These are phyloP conservation scores for Rhizomucor miehei DNA, from an alignment of 371 early-diverging fungal genomes.

Conservation along the genomic window DNA sequence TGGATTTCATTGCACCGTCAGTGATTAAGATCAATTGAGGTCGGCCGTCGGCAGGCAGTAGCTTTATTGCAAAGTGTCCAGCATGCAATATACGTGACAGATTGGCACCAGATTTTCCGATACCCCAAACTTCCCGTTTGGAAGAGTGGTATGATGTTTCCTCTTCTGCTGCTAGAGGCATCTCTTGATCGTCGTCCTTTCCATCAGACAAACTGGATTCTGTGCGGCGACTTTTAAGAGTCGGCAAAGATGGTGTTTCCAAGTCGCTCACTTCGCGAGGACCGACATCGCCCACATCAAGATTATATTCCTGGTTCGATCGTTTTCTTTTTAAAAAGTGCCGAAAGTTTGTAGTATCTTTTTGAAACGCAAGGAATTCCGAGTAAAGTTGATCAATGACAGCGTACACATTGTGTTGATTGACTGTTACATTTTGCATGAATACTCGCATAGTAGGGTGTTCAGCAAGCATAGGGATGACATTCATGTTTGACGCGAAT, in stretches of 20 bases:
- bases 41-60: slow-evolving; percentile 69
- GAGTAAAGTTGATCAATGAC: slow-evolving; percentile 53
- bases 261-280: slow-evolving; percentile 17
- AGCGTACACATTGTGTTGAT: slow-evolving; percentile 42
- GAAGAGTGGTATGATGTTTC: slow-evolving; percentile 25
- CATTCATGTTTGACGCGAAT: slow-evolving; percentile 62
- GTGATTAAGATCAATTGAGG: slow-evolving; percentile 80
- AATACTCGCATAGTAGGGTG: slow-evolving; percentile 71
- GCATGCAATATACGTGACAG: slow-evolving; percentile 68
- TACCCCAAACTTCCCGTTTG: slow-evolving; percentile 58
- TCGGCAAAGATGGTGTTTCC: slow-evolving; percentile 24
- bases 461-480: slow-evolving; percentile 52
- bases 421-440: slow-evolving; percentile 63
- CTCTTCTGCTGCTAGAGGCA: too few species aligned
- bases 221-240: slow-evolving; percentile 2
- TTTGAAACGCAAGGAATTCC: slow-evolving; percentile 62
- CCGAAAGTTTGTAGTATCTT: slow-evolving; percentile 55
- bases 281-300: slow-evolving; percentile 48
- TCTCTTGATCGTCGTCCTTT: slow-evolving; percentile 6
- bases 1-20: slow-evolving; percentile 82
- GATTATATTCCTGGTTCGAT: slow-evolving; percentile 40
- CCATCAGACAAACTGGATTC: neutral
- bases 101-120: slow-evolving; percentile 59
- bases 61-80: slow-evolving; percentile 67
- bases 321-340: slow-evolving; percentile 40